Base-by-base conservation (phyloP, 2,329 filamentous ascomycete species). In the Daldinia sp. region DNA sequence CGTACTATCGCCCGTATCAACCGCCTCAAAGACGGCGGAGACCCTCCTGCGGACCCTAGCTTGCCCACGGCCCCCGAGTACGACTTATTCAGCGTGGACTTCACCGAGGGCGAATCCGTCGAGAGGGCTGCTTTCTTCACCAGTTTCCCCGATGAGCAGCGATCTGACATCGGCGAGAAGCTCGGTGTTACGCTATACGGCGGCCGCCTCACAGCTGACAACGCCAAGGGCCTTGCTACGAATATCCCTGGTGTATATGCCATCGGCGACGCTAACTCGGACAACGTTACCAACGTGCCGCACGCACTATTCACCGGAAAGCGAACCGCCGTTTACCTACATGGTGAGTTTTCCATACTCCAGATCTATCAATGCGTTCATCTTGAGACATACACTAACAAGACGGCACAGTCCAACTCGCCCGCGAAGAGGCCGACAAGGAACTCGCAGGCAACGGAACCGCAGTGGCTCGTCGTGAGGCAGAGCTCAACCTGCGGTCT, bases 281-380 rank as follows among this genome's bases (percentile, higher is more conserved):
- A 88, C 54, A 82, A 82, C n/a, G 77, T 79, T 7, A 87, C 85
- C 2, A 89, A 88, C 64, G 81, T 88, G 0, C 85, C 85, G 0
- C 86, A 88, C 64, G 86, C 87, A 0, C 80, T 89, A 69, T 88
- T 78, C 69, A 83, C 77, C 10, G 86, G 85, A 2, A 89, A 89
- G 79, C 74, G 80, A 27, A 78, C 85, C 0, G 85, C 83, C 4
- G 85, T 89, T 0, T 85, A 76, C 49, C 61, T 86, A 3, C 86
- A 89, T 66, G 79, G 85, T 86, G 70, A 77, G 83, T 76, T 41
- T 19, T 32, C 3, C 10, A 1, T 4, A 3, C 7, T 34, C 30
- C 4, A 11, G 30, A 32, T 32, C n/a, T n/a, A n/a, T n/a, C n/a
- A n/a, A n/a, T n/a, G n/a, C 32, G 11, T 15, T n/a, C 1, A 15